Base-by-base conservation (phyloP, 1,284 basidiomycete species). In the Phellinidium pouzarii region DNA sequence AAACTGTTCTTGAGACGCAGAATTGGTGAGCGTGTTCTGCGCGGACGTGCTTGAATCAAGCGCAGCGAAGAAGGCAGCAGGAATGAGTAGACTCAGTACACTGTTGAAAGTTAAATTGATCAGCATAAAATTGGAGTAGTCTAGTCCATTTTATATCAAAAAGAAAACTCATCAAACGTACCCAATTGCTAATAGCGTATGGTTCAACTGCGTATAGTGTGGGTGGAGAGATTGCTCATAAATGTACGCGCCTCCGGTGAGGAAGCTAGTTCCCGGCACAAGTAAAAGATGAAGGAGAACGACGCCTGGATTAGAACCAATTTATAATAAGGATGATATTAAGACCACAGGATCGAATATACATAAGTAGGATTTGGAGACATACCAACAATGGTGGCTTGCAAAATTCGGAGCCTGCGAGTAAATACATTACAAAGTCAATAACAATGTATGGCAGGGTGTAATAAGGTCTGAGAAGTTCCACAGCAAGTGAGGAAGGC, bases 171-270 rank as follows among this genome's bases (percentile, higher is more conserved):
- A 43, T 23, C 25, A 27, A 29, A 58, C 71, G 9, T 53, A 82
- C 82, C 83, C 84, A 56, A 86, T 71, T 0, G 76, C 78, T 6
- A 86, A 70, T n/a, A 87, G 65, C 0, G 80, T 75, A 52, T 83
- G 80, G 58, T 86, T 86, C 3, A 86, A 68, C 56, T 85, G 72
- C 0, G 76, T 77, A 11, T 75, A 62, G 59, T 75, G 73, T 1
- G 72, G 71, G 55, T 77, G 71, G 3, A 79, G 64, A 41, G 73
- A 66, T 58, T 79, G 77, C 48, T 77, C 70, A 63, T 68, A 66
- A 14, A 83, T 68, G 20, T 73, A 71, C 37, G 75, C 75, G 37
- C 82, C 82, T n/a, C 80, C 80, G 2, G 75, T 74, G 12, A 84
- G 68, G 63, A 84, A 84, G 0, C 80, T 69, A 2, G 72, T 70